Evolutionary conservation across 371 early-diverging fungal genomes (phyloP).

Genomic region (Mortierella sp.): DNA sequence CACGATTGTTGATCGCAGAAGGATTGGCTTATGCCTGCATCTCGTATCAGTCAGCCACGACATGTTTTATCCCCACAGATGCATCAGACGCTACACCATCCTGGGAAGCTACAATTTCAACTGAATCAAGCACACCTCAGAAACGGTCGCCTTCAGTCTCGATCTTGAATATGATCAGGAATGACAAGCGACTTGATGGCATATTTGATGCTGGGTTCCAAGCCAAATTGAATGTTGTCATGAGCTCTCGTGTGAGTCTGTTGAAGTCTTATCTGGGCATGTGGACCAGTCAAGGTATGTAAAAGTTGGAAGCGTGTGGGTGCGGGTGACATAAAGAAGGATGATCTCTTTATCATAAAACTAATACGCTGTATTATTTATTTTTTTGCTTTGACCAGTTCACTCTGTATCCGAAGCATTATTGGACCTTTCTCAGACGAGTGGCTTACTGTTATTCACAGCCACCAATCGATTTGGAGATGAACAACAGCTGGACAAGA

Average conservation of each 20-base stretch:
- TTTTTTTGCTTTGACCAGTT: conserved; percentile 12
- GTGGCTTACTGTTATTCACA: conserved; percentile 38
- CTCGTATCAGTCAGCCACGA: conserved; percentile 44
- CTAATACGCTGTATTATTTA: background rate
- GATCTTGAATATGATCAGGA: conserved; percentile 50
- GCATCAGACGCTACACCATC: conserved; percentile 9
- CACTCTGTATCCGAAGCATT: conserved; percentile 40
- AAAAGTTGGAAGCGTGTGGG: too few relatives aligned
- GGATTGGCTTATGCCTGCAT: conserved; percentile 64
- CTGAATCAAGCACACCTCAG: background rate
- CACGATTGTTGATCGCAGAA: conserved; percentile 65
- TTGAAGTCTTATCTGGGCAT: conserved; percentile 51
- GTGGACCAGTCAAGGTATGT: conserved; percentile 46
- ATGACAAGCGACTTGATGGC: conserved; percentile 50
- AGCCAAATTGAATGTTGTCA: conserved; percentile 44
- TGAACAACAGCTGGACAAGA: conserved; percentile 46
- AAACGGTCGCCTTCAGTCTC: conserved; percentile 27
- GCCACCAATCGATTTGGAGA: conserved; percentile 48
- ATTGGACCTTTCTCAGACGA: conserved; percentile 44
- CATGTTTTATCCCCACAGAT: conserved; percentile 28
- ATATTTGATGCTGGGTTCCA: conserved; percentile 55
- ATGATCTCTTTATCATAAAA: background rate
- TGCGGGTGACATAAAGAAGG: too few relatives aligned
- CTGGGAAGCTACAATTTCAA: background rate
- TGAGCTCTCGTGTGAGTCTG: conserved; percentile 50